A percentile compares a stretch with the other conserved stretches of the same genome.
phyloP scores from a whole-genome alignment of 202 grass and related monocot species.

The Setaria italica region DNA sequence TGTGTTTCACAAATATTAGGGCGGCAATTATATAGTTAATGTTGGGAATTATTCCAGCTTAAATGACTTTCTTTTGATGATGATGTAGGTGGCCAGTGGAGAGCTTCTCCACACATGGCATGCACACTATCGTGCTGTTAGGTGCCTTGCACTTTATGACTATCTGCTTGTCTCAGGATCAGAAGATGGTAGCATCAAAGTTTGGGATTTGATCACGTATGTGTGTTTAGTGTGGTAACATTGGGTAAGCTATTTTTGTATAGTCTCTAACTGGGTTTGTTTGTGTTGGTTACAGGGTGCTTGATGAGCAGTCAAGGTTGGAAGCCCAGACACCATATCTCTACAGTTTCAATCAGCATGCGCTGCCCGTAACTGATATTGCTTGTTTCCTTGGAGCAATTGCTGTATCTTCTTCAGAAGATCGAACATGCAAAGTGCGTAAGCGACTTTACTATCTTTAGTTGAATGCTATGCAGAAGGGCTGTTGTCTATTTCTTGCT shows the following conservation, averaged over 20 bases:
- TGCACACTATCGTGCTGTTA: constrained; percentile 84
- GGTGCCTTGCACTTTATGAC: constrained; percentile 75
- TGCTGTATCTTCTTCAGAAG: constrained; percentile 80
- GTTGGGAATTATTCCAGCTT: too few relatives aligned
- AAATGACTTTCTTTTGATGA: background rate
- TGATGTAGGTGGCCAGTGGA: constrained; percentile 69
- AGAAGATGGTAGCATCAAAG: constrained; percentile 67
- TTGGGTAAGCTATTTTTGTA: constrained; percentile 24
- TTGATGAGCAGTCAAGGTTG: constrained; percentile 69
- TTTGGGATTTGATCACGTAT: constrained; percentile 94
- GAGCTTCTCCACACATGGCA: constrained; percentile 82
- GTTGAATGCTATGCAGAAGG: constrained; percentile 14
- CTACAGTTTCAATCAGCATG: constrained; percentile 76
- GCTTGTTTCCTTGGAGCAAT: constrained; percentile 77
- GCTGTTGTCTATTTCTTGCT: background rate
- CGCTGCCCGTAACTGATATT: constrained; percentile 73
- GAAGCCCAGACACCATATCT: constrained; percentile 52
- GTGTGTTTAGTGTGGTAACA: constrained; percentile 41
- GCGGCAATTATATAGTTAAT: background rate
- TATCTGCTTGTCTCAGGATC: constrained; percentile 76
- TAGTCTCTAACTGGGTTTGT: constrained; percentile 37
- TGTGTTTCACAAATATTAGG: background rate
- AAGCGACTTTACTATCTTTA: constrained; percentile 24
- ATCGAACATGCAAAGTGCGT: constrained; percentile 84
- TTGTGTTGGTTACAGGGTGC: constrained; percentile 62